These are phyloP conservation scores for Ustilago tritici DNA, from an alignment of 1,284 basidiomycete genomes.

Conservation along the genomic window DNA sequence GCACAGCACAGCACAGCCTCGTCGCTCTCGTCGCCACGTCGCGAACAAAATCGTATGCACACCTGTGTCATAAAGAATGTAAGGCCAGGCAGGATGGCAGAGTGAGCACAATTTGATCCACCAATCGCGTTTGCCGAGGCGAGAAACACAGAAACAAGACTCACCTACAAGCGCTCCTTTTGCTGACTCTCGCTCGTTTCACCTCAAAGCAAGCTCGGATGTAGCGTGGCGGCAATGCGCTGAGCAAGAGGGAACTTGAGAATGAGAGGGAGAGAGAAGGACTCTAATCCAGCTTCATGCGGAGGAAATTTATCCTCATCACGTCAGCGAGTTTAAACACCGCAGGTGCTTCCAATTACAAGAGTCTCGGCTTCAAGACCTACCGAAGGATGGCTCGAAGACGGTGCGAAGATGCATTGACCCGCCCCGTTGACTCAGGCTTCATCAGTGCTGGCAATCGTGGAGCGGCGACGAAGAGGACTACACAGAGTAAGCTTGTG, in stretches of 20 bases:
- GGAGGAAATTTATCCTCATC: not conserved
- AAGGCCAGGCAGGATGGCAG: not conserved
- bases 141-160: conserved; percentile 16
- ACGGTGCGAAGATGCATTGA: not conserved
- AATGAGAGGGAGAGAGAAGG: not conserved
- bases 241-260: conserved; percentile 1
- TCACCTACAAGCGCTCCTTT: not conserved
- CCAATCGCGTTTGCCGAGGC: conserved; percentile 18
- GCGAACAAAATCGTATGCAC: not conserved
- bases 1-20: not conserved
- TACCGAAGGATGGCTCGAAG: not conserved
- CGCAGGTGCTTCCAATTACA: not conserved
- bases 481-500: not conserved
- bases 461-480: not conserved
- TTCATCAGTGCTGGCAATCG: not conserved
- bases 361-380: not conserved
- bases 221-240: not conserved
- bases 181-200: not conserved
- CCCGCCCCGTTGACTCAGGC: not conserved
- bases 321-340: not conserved
- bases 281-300: conserved; percentile 4
- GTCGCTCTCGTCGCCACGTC: not conserved
- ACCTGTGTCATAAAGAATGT: not conserved
- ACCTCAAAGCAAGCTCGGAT: not conserved
- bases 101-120: conserved; percentile 18